Evolutionary conservation across 2,329 filamentous ascomycete species (phyloP), one percentile per base, ranked within the genome.

Genomic region (Hypomyces rosellus): DNA sequence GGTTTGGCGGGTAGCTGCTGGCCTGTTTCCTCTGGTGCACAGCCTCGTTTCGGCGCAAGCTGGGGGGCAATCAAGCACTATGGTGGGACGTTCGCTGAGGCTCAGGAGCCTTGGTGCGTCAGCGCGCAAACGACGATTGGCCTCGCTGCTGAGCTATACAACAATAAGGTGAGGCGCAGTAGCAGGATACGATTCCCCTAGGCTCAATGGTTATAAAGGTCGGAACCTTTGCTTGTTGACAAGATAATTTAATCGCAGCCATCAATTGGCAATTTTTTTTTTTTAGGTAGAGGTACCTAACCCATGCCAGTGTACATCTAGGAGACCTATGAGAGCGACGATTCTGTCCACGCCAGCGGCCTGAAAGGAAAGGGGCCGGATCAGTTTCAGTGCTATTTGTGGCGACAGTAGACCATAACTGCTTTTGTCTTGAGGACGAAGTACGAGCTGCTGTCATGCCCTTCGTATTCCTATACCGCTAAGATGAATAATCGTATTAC

Each of bases 11-110:
- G 22, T 37, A 38, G 36, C 40, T 45, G 44, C 16, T 48, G 50
- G 45, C 48, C 34, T 48, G 50, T 48, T 51, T 45, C 49, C 39
- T 40, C 43, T 30, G 36, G 33, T 49, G 54, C 54, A 56, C 54
- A 51, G 54, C 54, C 54, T 53, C 53, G 50, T 45, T 46, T 47
- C 46, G 42, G 42, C 41, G 30, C 43, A 47, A 42, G 45, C 39
- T 38, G 33, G 48, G 40, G 25, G 25, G 25, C 25, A 30, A 30
- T 16, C 48, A 48, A 16, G 39, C 34, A 15, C 44, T 18, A 20
- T 16, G 14, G 36, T n/a, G 20, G 20, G 20, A 20, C 5, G 20
- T 20, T 20, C 20, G 20, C 20, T 20, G 20, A 20, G 20, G 20
- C 20, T 20, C 20, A 20, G 20, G 20, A 20, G 22, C 41, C 39